These are phyloP conservation scores for Parietichytrium sp. DNA, from an alignment of 108 stramenopile genomes.

Conservation along the genomic window DNA sequence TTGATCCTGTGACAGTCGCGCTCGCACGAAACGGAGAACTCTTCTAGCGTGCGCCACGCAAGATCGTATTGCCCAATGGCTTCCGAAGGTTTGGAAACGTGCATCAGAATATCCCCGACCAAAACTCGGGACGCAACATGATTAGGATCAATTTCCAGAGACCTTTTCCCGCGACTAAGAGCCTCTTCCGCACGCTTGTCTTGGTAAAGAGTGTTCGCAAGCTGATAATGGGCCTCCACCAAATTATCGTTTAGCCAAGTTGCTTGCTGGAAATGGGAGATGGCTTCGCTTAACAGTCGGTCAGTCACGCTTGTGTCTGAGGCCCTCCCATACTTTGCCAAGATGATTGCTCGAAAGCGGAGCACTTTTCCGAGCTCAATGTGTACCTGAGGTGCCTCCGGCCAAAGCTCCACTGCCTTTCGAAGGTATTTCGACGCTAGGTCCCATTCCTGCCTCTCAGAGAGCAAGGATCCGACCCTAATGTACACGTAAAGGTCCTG, in stretches of 20 bases:
- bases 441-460: constrained; percentile 18
- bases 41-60: too few relatives aligned
- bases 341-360: not conserved
- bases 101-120: too few relatives aligned
- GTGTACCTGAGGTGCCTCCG: not conserved
- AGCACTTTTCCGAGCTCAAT: not conserved
- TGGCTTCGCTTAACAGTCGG: not conserved
- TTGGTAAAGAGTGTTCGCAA: not conserved
- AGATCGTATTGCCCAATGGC: too few relatives aligned
- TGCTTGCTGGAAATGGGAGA: constrained; percentile 16
- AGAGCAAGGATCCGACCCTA: not conserved
- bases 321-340: not conserved
- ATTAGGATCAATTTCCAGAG: too few relatives aligned
- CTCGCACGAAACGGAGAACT: too few relatives aligned
- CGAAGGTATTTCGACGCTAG: not conserved
- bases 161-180: too few relatives aligned
- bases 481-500: not conserved
- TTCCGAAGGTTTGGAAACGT: too few relatives aligned
- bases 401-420: not conserved
- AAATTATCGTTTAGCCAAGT: not conserved
- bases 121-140: too few relatives aligned
- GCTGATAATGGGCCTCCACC: not conserved
- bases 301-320: not conserved
- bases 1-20: too few relatives aligned
- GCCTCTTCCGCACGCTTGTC: not conserved